Evolutionary conservation across 495 filamentous ascomycete species (phyloP).

Genomic region (Penicillium salamii): DNA sequence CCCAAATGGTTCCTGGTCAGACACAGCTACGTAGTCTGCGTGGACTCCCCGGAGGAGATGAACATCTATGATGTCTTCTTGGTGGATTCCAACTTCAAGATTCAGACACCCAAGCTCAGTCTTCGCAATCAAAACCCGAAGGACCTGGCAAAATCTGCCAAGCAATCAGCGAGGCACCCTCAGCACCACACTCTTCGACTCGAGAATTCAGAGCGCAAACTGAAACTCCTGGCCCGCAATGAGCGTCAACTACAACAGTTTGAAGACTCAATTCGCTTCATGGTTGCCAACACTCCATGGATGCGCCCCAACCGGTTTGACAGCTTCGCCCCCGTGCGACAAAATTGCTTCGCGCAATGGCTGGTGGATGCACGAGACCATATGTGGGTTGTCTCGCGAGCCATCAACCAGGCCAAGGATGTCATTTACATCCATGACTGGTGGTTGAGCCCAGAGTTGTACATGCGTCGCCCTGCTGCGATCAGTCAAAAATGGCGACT

Average conservation of each 20-base stretch:
- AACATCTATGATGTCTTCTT: slow-evolving; percentile 98
- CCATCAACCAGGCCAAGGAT: slow-evolving; percentile 96
- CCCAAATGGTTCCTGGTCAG: slow-evolving; percentile 98
- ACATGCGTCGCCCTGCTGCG: slow-evolving; percentile 90
- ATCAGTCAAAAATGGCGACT: slow-evolving; percentile 99
- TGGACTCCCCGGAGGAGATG: slow-evolving; percentile 97
- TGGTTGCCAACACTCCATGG: slow-evolving; percentile 80
- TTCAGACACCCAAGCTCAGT: slow-evolving; percentile 64
- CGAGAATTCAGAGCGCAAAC: slow-evolving; percentile 80
- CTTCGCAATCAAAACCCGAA: slow-evolving; percentile 64
- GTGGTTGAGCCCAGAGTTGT: slow-evolving; percentile 97
- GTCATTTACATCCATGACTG: slow-evolving; percentile 99
- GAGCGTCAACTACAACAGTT: slow-evolving; percentile 89
- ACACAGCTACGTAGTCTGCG: slow-evolving; percentile 95
- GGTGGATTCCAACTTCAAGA: slow-evolving; percentile 78
- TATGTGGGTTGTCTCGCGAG: slow-evolving; percentile 98
- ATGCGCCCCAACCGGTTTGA: slow-evolving; percentile 78
- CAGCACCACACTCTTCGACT: slow-evolving; percentile 83
- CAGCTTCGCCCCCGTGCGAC: slow-evolving; percentile 89
- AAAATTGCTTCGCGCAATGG: slow-evolving; percentile 89
- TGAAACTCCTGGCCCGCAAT: slow-evolving; percentile 89
- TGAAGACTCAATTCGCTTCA: slow-evolving; percentile 83
- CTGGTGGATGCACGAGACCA: slow-evolving; percentile 95
- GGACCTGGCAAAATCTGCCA: slow-evolving; percentile 58
- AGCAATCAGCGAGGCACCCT: slow-evolving; percentile 61